Percentiles rank a stretch among this genome's conserved stretches.
Evolutionary conservation across 805 yeast genomes (phyloP).

Genomic region (Maudiozyma serrabonitensis): DNA sequence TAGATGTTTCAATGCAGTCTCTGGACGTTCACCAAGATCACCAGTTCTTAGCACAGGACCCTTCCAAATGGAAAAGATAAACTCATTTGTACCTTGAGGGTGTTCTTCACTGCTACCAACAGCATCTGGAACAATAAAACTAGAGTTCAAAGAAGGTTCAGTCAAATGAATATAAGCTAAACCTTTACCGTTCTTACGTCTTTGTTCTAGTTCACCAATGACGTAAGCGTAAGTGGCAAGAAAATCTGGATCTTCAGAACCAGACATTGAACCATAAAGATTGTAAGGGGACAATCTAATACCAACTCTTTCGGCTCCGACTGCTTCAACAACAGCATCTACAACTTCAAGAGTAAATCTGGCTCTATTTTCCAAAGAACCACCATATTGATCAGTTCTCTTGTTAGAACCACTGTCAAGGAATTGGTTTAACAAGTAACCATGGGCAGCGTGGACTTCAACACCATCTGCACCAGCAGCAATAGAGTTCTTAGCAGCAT

Average conservation of each 20-base stretch:
- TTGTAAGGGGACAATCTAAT: constrained; percentile 40
- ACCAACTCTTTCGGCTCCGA: constrained; percentile 42
- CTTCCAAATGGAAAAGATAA: constrained; percentile 33
- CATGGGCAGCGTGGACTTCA: constrained; percentile 62
- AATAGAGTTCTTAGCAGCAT: constrained; percentile 35
- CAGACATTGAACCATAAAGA: constrained; percentile 30
- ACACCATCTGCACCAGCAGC: constrained; percentile 43
- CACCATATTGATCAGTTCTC: constrained; percentile 45
- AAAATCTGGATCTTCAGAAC: constrained; percentile 27
- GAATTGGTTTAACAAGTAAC: constrained; percentile 49
- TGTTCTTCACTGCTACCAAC: constrained; percentile 18
- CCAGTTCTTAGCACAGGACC: constrained; percentile 36
- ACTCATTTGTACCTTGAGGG: constrained; percentile 27
- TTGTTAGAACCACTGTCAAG: constrained; percentile 36
- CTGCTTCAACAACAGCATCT: constrained; percentile 37
- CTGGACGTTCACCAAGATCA: constrained; percentile 19
- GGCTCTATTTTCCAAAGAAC: constrained; percentile 39
- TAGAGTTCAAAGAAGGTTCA: constrained; percentile 34
- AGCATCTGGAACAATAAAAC: constrained; percentile 4
- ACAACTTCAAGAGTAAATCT: constrained; percentile 37
- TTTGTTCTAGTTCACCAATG: constrained; percentile 31
- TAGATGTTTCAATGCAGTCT: constrained; percentile 23
- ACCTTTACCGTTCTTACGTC: constrained; percentile 28
- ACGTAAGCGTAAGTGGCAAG: constrained; percentile 34
- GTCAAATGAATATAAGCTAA: constrained; percentile 36